phyloP scores from a whole-genome alignment of 2,329 filamentous ascomycete genomes.

The Calonectria ilicicola region DNA sequence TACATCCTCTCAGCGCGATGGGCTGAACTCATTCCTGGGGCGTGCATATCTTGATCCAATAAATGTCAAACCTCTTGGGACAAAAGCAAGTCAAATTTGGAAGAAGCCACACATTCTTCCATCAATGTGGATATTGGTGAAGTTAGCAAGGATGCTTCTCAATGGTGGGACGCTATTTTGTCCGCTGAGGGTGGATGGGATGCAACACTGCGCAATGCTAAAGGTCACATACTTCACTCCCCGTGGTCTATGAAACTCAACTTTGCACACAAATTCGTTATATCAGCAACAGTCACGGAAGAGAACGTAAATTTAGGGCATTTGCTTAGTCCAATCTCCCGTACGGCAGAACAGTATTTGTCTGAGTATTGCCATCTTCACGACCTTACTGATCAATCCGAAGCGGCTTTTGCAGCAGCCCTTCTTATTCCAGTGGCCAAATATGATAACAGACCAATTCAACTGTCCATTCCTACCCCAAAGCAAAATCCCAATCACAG shows the following conservation, averaged over 20 bases:
- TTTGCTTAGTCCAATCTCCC: not conserved
- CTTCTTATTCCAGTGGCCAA: slow-evolving; percentile 44
- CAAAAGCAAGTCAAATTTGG: too few species aligned
- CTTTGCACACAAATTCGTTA: slow-evolving; percentile 1
- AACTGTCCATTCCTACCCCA: slow-evolving; percentile 13
- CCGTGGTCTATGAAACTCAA: slow-evolving; percentile 21
- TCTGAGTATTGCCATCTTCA: slow-evolving; percentile 42
- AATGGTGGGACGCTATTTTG: slow-evolving; percentile 46
- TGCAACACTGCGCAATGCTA: slow-evolving; percentile 33
- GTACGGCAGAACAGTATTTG: slow-evolving; percentile 40
- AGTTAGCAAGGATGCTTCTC: slow-evolving; percentile 38
- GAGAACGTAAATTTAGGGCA: not conserved
- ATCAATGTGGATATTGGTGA: not conserved
- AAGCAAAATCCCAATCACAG: not conserved
- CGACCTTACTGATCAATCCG: slow-evolving; percentile 35
- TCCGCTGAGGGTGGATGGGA: slow-evolving; percentile 40
- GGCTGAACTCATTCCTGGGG: slow-evolving; percentile 44
- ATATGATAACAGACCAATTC: slow-evolving; percentile 35
- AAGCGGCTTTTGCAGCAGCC: slow-evolving; percentile 44
- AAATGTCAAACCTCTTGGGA: too few species aligned
- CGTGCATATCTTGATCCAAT: not conserved
- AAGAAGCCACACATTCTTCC: too few species aligned
- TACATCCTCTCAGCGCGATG: slow-evolving; percentile 47
- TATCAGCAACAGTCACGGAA: not conserved
- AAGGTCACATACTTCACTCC: slow-evolving; percentile 31